A percentile compares a stretch with the other conserved stretches of the same genome.
phyloP scores from a whole-genome alignment of 2,329 filamentous ascomycete genomes.

The Plectosphaerella plurivora region DNA sequence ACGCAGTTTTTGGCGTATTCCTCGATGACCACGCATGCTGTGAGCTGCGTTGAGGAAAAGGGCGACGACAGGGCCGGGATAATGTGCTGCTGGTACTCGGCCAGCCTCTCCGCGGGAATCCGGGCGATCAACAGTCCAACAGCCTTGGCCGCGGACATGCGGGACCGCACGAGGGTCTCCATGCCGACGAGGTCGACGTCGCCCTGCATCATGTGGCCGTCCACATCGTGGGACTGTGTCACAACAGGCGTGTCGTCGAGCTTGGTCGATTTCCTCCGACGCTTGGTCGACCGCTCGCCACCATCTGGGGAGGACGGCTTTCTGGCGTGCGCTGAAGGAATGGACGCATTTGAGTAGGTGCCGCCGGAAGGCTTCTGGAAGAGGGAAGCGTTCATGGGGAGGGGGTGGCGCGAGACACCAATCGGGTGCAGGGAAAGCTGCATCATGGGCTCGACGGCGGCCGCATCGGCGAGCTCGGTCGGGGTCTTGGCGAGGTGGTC shows the following conservation, averaged over 20 bases:
- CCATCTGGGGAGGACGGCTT: slow-evolving; percentile 49
- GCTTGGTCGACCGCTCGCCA: slow-evolving; percentile 63
- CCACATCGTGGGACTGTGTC: slow-evolving; percentile 85
- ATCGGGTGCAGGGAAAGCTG: slow-evolving; percentile 85
- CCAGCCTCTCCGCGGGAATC: slow-evolving; percentile 60
- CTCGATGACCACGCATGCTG: slow-evolving; percentile 78
- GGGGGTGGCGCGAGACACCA: slow-evolving; percentile 82
- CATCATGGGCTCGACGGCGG: slow-evolving; percentile 77
- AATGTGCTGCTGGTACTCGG: slow-evolving; percentile 61
- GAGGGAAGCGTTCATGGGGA: slow-evolving; percentile 84
- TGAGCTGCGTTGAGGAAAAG: slow-evolving; percentile 81
- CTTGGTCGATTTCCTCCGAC: slow-evolving; percentile 82
- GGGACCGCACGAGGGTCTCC: slow-evolving; percentile 83
- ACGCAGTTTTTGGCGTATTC: slow-evolving; percentile 70
- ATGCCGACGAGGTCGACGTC: slow-evolving; percentile 92
- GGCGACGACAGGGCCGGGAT: slow-evolving; percentile 65
- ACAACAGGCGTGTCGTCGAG: slow-evolving; percentile 60
- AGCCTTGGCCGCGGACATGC: slow-evolving; percentile 80
- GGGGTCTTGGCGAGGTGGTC: slow-evolving; percentile 61
- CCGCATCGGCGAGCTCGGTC: slow-evolving; percentile 56
- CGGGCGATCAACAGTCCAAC: slow-evolving; percentile 79
- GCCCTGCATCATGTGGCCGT: slow-evolving; percentile 96
- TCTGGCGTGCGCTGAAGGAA: slow-evolving; percentile 36
- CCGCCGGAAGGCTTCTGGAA: slow-evolving; percentile 93
- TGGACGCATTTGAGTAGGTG: slow-evolving; percentile 59